A percentile compares a stretch with the other conserved stretches of the same genome.
phyloP scores from a whole-genome alignment of 495 filamentous ascomycete genomes.

The Aspergillus wentii region DNA sequence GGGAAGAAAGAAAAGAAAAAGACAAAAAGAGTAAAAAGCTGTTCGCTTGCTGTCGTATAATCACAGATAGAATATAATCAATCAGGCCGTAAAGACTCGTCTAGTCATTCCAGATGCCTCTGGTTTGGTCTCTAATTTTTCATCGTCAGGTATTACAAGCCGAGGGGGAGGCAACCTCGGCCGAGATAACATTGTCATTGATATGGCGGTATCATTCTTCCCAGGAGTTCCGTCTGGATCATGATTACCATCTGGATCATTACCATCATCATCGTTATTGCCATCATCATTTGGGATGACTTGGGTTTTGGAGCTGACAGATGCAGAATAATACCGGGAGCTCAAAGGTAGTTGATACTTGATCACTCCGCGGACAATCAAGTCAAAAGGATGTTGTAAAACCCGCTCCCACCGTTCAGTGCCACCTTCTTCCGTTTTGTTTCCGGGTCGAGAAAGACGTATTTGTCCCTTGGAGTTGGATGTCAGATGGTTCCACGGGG shows the following conservation, averaged over 20 bases:
- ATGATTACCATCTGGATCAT: slow-evolving; percentile 8
- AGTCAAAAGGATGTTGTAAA: slow-evolving; percentile 81
- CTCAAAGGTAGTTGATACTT: slow-evolving; percentile 86
- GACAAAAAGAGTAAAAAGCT: slow-evolving; percentile 3
- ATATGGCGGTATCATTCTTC: slow-evolving; percentile 21
- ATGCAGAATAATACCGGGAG: slow-evolving; percentile 53
- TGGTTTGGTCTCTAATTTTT: too few species aligned
- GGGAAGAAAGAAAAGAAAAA: too few species aligned
- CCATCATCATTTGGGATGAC: slow-evolving; percentile 45
- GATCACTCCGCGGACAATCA: slow-evolving; percentile 84
- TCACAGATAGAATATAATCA: slow-evolving; percentile 1
- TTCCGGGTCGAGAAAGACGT: slow-evolving; percentile 75
- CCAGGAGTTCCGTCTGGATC: slow-evolving; percentile 11
- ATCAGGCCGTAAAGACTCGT: slow-evolving; percentile 27
- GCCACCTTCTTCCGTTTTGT: slow-evolving; percentile 80
- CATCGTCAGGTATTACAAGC: slow-evolving; percentile 2
- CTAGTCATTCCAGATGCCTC: slow-evolving; percentile 8
- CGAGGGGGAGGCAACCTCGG: not conserved
- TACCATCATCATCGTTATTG: slow-evolving; percentile 8
- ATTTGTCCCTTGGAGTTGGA: slow-evolving; percentile 76
- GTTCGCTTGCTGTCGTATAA: not conserved
- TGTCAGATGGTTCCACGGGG: slow-evolving; percentile 64
- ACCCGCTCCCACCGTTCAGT: slow-evolving; percentile 89
- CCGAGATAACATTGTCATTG: slow-evolving; percentile 3
- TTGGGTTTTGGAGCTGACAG: slow-evolving; percentile 46